Conservation (phyloP, 139 green algal genomes). For the Haematococcus lacustris region DNA sequence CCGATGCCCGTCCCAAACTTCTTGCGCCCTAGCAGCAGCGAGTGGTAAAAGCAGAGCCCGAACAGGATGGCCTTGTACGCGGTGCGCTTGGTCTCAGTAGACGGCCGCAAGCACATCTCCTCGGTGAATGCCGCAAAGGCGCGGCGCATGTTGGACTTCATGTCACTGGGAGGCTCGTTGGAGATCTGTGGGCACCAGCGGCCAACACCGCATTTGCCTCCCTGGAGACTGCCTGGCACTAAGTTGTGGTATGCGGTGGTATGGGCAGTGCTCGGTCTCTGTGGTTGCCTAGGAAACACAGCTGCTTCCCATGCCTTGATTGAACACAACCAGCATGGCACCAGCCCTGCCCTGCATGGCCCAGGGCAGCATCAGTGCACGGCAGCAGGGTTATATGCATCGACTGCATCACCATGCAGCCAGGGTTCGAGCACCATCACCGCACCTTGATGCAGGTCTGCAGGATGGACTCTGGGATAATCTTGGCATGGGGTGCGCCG, state of each 20-base stretch:
- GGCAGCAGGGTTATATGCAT: no score
- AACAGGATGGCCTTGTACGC: constrained; percentile 75
- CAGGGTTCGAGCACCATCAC: no score
- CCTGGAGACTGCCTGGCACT: no score
- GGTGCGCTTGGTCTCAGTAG: constrained; percentile 51
- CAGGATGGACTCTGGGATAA: constrained; percentile 78
- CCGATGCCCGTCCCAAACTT: constrained; percentile 85
- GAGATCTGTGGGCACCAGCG: constrained; percentile 45
- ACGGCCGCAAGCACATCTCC: constrained; percentile 53
- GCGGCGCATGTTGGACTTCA: constrained; percentile 84
- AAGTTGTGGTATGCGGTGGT: no score
- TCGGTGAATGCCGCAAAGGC: constrained; percentile 64
- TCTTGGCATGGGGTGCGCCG: constrained; percentile 67
- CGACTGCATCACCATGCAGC: no score
- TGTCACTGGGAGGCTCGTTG: constrained; percentile 80
- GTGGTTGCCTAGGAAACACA: no score
- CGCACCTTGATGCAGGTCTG: constrained; percentile 63
- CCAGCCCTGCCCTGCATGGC: no score
- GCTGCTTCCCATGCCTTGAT: no score
- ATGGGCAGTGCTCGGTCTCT: no score
- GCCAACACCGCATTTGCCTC: no score
- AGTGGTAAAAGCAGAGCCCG: constrained; percentile 87
- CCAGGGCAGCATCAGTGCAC: no score
- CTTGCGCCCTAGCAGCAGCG: constrained; percentile 80
- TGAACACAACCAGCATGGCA: no score